Conservation (phyloP, 2,329 filamentous ascomycete genomes). For the Ascochyta rabiei region DNA sequence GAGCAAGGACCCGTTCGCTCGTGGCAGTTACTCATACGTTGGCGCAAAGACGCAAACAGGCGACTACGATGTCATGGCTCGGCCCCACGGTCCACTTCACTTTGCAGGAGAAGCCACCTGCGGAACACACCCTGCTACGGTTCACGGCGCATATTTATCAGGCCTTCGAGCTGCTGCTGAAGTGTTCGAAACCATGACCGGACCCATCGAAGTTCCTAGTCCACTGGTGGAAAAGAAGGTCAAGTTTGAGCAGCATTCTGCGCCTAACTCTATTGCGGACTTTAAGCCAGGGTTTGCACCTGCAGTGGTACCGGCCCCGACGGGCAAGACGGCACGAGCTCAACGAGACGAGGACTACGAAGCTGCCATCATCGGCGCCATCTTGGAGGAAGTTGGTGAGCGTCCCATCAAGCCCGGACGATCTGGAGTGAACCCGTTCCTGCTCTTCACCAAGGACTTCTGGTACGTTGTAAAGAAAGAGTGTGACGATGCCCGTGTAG, state of each 20-base stretch:
- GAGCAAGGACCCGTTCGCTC: slow-evolving; percentile 88
- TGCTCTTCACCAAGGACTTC: slow-evolving; percentile 82
- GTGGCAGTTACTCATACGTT: slow-evolving; percentile 94
- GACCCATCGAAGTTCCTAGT: slow-evolving; percentile 75
- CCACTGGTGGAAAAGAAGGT: slow-evolving; percentile 72
- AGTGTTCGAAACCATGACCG: slow-evolving; percentile 78
- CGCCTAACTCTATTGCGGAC: slow-evolving; percentile 18
- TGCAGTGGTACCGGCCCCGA: slow-evolving; percentile 19
- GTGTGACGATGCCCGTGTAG: slow-evolving; percentile 70
- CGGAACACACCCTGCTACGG: slow-evolving; percentile 92
- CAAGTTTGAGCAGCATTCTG: slow-evolving; percentile 34
- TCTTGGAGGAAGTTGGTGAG: slow-evolving; percentile 70
- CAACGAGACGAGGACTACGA: slow-evolving; percentile 58
- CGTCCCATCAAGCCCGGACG: slow-evolving; percentile 75
- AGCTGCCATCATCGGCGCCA: slow-evolving; percentile 62
- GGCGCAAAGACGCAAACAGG: slow-evolving; percentile 80
- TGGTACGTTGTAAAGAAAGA: slow-evolving; percentile 68
- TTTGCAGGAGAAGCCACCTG: slow-evolving; percentile 98
- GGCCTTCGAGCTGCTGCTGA: slow-evolving; percentile 89
- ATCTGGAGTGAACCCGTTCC: slow-evolving; percentile 80
- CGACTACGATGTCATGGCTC: slow-evolving; percentile 93
- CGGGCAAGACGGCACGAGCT: slow-evolving; percentile 31
- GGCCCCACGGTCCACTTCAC: slow-evolving; percentile 81
- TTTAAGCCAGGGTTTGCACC: slow-evolving; percentile 34
- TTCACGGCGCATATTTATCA: slow-evolving; percentile 94